These are phyloP conservation scores for Phycomyces blakesleeanus DNA, from an alignment of 192 early-diverging fungal genomes.

Conservation along the genomic window DNA sequence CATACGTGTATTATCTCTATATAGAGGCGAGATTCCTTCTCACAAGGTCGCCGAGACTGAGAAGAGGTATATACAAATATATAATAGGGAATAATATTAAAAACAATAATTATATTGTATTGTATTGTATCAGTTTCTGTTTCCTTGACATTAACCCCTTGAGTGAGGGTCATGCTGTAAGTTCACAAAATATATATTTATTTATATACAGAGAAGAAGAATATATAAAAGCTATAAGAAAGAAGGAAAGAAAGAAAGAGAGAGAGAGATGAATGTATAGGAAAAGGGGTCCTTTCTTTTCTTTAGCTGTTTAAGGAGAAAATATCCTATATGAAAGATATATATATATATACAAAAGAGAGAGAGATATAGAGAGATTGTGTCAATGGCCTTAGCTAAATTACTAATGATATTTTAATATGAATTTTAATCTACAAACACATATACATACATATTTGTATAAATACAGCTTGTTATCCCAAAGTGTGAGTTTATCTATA, in stretches of 20 bases:
- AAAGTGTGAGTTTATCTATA: constrained; percentile 62
- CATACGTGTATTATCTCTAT: background rate
- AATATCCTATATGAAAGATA: too few species aligned
- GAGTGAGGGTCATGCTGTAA: constrained; percentile 67
- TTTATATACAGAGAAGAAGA: background rate
- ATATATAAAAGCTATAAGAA: too few species aligned
- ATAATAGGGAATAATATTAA: too few species aligned
- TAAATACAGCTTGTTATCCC: constrained; percentile 60
- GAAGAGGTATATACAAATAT: constrained; percentile 43
- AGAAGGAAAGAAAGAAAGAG: too few species aligned
- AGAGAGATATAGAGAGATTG: too few species aligned
- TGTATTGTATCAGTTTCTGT: constrained; percentile 44
- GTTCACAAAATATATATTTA: background rate
- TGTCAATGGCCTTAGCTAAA: background rate
- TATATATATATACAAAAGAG: too few species aligned
- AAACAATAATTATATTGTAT: background rate
- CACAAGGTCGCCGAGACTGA: constrained; percentile 82
- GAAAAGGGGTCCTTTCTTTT: background rate
- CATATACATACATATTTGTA: too few species aligned
- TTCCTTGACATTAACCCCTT: constrained; percentile 84
- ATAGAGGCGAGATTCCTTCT: constrained; percentile 77
- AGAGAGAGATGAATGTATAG: too few species aligned
- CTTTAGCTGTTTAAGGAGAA: background rate
- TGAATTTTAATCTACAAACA: too few species aligned
- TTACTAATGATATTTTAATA: background rate